Conservation (phyloP, 768 basidiomycete genomes). For the Lactifluus volemus region DNA sequence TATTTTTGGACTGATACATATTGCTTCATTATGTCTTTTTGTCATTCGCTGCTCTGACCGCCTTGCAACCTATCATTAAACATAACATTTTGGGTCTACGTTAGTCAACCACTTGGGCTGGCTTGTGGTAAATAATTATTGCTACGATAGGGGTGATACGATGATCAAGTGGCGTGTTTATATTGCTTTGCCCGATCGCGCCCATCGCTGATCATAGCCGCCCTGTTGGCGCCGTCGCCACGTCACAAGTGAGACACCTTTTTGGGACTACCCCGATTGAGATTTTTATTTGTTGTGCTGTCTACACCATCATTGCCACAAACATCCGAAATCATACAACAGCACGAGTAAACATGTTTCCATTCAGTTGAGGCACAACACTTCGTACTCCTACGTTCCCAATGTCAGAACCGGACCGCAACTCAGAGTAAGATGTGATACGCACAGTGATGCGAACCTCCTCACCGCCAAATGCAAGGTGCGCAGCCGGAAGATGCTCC, state of each 20-base stretch:
- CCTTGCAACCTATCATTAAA: not conserved
- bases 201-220: not conserved
- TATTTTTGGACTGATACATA: not conserved
- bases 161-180: not conserved
- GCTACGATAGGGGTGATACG: not conserved
- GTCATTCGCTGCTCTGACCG: not conserved
- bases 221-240: not conserved
- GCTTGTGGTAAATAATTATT: not conserved
- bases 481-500: constrained; percentile 41
- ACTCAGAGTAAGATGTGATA: not conserved
- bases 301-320: not conserved
- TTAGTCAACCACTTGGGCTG: no score
- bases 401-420: not conserved
- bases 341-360: not conserved
- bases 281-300: not conserved
- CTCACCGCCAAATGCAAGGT: constrained; percentile 40
- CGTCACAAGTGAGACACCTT: not conserved
- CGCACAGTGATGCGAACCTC: constrained; percentile 47
- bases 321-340: not conserved
- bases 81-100: no score
- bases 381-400: constrained; percentile 30
- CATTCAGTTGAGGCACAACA: constrained; percentile 30
- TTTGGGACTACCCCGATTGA: not conserved
- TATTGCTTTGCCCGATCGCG: not conserved
- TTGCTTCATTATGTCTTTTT: not conserved